Evolutionary conservation across 768 basidiomycete species (phyloP).

Genomic region (Termitomyces sp.): DNA sequence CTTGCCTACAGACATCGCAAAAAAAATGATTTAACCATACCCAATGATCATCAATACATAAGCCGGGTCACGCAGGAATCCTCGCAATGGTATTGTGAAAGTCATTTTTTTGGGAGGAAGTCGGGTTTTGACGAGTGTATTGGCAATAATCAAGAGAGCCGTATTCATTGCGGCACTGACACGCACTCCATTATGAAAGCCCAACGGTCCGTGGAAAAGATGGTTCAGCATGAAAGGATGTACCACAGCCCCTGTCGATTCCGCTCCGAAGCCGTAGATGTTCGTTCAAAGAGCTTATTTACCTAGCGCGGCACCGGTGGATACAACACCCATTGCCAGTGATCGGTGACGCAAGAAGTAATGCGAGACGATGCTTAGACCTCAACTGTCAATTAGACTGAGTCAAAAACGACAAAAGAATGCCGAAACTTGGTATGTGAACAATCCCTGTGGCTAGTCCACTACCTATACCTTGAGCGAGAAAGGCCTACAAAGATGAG

Average conservation of each 20-base stretch:
- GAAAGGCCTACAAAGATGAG: slow-evolving; percentile 25
- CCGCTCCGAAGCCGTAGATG: background rate
- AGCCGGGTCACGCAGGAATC: background rate
- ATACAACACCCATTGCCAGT: slow-evolving; percentile 46
- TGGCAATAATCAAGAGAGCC: background rate
- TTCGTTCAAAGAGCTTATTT: background rate
- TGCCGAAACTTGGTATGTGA: slow-evolving; percentile 27
- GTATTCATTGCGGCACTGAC: background rate
- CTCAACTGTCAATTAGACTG: slow-evolving; percentile 5
- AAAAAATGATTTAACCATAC: background rate
- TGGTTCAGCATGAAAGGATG: background rate
- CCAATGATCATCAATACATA: background rate
- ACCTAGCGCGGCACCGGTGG: background rate
- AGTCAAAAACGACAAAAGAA: background rate
- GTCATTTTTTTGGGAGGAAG: background rate
- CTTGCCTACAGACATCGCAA: background rate
- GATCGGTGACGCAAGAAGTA: slow-evolving; percentile 41
- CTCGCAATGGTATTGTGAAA: background rate
- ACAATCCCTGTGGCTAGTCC: slow-evolving; percentile 43
- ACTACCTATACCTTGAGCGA: slow-evolving; percentile 39
- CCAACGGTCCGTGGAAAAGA: background rate
- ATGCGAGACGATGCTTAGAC: slow-evolving; percentile 31
- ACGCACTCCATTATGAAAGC: background rate
- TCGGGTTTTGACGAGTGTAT: background rate
- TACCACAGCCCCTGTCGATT: background rate